Evolutionary conservation across 1,284 basidiomycete species (phyloP).

Genomic region (Thelephora terrestris): DNA sequence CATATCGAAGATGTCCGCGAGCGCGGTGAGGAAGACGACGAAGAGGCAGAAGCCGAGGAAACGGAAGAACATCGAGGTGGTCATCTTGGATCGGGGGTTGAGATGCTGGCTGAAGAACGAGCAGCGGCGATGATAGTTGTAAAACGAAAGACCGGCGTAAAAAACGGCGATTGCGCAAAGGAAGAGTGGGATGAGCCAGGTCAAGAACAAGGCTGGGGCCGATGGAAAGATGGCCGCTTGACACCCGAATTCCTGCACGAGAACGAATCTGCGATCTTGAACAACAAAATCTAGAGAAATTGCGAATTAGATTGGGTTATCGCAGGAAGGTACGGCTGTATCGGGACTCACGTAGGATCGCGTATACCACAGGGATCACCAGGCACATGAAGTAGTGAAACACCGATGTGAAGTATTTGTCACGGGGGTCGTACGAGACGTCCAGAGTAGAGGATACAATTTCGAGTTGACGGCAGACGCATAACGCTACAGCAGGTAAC

Average conservation of each 20-base stretch:
- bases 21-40: conserved; percentile 24
- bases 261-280: conserved; percentile 63
- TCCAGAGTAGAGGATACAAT: conserved; percentile 16
- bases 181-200: conserved; percentile 48
- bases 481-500: conserved; percentile 43
- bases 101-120: conserved; percentile 23
- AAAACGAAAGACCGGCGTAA: conserved; percentile 28
- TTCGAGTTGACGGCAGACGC: conserved; percentile 24
- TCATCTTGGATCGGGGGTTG: conserved; percentile 22
- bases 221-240: conserved; percentile 47
- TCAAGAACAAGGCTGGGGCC: conserved; percentile 37
- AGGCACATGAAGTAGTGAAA: conserved; percentile 45
- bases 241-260: conserved; percentile 56
- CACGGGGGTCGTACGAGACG: conserved; percentile 13
- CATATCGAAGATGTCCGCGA: conserved; percentile 29
- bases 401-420: conserved; percentile 23
- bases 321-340: neutral
- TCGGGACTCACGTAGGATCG: conserved; percentile 43
- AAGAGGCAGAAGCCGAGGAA: conserved; percentile 26
- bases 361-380: conserved; percentile 43
- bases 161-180: conserved; percentile 33
- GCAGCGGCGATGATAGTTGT: conserved; percentile 24
- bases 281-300: conserved; percentile 42
- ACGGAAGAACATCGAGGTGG: conserved; percentile 29
- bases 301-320: conserved; percentile 1